Base-by-base conservation (phyloP, 2,329 filamentous ascomycete genomes). In the Cladosporium austrohemisphaericum region DNA sequence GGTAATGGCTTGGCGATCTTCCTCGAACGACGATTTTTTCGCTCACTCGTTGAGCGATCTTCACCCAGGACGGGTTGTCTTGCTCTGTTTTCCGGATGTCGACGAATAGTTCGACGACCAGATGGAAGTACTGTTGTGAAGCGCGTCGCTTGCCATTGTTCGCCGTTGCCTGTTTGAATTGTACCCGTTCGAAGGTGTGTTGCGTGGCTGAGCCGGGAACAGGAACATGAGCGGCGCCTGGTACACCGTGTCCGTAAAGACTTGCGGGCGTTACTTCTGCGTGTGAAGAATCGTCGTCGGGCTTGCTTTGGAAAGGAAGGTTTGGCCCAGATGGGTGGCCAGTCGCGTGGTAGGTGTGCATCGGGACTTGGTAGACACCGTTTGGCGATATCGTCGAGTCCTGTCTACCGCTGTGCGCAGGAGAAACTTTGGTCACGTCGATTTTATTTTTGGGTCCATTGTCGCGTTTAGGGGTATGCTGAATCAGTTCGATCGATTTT, bases 61-160 rank as follows among this genome's bases (percentile, higher is more conserved):
- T 85, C 60, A 90, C 71, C 71, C 78, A 90, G 25, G 79, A 76
- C 1, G 80, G 76, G 14, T 71, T 66, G 57, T 63, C 51, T 50
- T 60, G 64, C 18, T 63, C 61, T 4, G 65, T 73, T 25, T 67
- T 63, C 2, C 80, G 76, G 6, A 88, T 71, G 55, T 91, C 83
- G 6, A 80, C 88, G 68, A 82, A 88, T 1, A 94, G 79, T 64
- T 95, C 89, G 3, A 95, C 84, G 37, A 94, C 80, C n/a, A 96
- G 76, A 60, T 93, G 88, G 62, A 94, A 95, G 67, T 90, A 95
- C 60, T 95, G 91, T 64, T 96, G 90, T 14, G 90, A 88, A 1
- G 90, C 90, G 50, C 91, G 78, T 57, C 91, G 79, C 67, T 95
- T 95, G 38, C 90, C 90, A 58, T 96, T 96, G 71, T 95, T 96